Conservation (phyloP, 1,284 basidiomycete species). For the Microbotryum silenes-acaulis region DNA sequence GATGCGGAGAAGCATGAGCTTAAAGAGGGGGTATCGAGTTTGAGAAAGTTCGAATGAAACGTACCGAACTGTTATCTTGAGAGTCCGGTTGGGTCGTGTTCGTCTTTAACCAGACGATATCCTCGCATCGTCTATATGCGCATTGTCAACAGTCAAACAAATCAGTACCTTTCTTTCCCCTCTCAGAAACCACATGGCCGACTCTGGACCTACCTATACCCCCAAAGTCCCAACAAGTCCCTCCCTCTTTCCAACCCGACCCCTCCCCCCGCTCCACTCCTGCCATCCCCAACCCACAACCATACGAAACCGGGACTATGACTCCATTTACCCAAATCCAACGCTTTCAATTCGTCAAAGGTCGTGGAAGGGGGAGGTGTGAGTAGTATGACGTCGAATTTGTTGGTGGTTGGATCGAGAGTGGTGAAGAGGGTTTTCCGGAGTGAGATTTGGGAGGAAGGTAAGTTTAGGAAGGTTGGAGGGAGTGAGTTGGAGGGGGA, state of each 20-base stretch:
- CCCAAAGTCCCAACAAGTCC: conserved; percentile 87
- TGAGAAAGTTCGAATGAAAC: too few relatives aligned
- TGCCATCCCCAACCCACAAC: conserved; percentile 87
- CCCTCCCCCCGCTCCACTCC: conserved; percentile 10
- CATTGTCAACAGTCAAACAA: too few relatives aligned
- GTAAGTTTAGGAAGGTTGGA: conserved; percentile 54
- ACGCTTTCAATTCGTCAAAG: conserved; percentile 30
- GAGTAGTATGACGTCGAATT: conserved; percentile 89
- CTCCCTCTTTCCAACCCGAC: conserved; percentile 79
- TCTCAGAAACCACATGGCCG: too few relatives aligned
- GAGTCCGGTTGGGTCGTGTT: conserved; percentile 47
- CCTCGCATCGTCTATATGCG: conserved; percentile 70
- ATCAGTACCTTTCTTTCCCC: too few relatives aligned
- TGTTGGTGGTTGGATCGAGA: conserved; percentile 35
- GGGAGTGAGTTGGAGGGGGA: conserved; percentile 45
- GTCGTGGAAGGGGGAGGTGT: conserved; percentile 63
- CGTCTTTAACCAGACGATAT: conserved; percentile 94
- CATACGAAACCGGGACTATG: conserved; percentile 91
- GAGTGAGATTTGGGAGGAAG: not conserved
- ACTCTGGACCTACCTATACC: conserved; percentile 50
- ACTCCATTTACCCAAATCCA: conserved; percentile 79
- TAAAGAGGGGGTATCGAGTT: too few relatives aligned
- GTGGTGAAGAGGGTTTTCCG: conserved; percentile 35
- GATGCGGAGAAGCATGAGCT: too few relatives aligned
- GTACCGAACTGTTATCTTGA: too few relatives aligned